Evolutionary conservation across 352 stramenopile species (phyloP).

Genomic region (Globisporangium canariense): DNA sequence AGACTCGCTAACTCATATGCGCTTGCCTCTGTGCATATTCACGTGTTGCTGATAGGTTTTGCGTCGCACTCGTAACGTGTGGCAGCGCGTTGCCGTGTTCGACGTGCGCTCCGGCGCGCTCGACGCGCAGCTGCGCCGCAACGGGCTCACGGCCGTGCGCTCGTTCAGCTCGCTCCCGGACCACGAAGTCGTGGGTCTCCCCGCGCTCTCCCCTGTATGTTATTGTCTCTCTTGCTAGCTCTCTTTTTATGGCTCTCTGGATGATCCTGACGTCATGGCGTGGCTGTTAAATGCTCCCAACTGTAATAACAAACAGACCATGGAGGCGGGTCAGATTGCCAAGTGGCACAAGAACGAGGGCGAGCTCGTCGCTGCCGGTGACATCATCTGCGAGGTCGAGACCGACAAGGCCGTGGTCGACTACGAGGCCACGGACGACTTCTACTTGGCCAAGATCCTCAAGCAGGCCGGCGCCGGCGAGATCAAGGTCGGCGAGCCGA

Average conservation of each 20-base stretch:
- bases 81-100: conserved; percentile 54
- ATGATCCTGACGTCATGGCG: not conserved
- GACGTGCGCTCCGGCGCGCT: conserved; percentile 30
- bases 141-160: conserved; percentile 25
- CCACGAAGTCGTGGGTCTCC: conserved; percentile 76
- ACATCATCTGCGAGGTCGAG: conserved; percentile 95
- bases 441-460: conserved; percentile 94
- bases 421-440: conserved; percentile 97
- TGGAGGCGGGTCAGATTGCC: conserved; percentile 94
- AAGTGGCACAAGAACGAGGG: conserved; percentile 93
- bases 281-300: not conserved
- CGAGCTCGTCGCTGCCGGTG: conserved; percentile 88
- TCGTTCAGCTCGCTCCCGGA: conserved; percentile 61
- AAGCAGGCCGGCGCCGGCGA: conserved; percentile 81
- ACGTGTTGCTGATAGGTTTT: conserved; percentile 29
- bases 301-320: conserved; percentile 63
- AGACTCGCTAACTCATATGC: not conserved
- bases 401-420: conserved; percentile 98
- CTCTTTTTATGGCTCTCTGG: not conserved
- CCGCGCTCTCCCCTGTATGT: conserved; percentile 58
- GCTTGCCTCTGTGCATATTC: not conserved
- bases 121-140: conserved; percentile 21
- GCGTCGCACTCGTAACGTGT: conserved; percentile 46
- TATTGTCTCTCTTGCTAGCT: not conserved
- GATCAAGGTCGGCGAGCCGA: conserved; percentile 76